These are phyloP conservation scores for Chaetomium fimeti DNA, from an alignment of 495 filamentous ascomycete species.

Conservation along the genomic window DNA sequence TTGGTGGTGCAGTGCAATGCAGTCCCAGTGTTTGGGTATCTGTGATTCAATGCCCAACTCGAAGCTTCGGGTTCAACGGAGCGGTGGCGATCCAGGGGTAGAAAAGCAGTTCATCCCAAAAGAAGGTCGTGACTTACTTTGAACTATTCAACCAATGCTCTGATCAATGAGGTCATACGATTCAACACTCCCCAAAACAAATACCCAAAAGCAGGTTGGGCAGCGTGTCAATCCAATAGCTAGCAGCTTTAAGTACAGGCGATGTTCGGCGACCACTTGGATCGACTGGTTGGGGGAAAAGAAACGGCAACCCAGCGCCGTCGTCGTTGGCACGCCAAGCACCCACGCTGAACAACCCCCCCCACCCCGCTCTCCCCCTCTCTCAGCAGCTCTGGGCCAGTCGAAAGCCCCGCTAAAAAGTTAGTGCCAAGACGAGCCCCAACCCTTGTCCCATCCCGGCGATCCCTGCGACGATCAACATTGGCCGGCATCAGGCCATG, in stretches of 20 bases:
- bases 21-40: neutral
- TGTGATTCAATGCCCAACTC: neutral
- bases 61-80: neutral
- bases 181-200: neutral
- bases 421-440: neutral
- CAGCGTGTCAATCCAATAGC: neutral
- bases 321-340: neutral
- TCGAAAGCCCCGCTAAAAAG: slow-evolving; percentile 5
- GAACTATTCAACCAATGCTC: neutral
- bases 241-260: neutral
- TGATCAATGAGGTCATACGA: slow-evolving; percentile 6
- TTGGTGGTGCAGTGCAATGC: neutral
- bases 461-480: slow-evolving; percentile 18
- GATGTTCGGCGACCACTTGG: neutral
- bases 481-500: slow-evolving; percentile 16
- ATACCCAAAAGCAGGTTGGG: slow-evolving; percentile 3
- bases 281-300: too few species aligned
- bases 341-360: neutral
- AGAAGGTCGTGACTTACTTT: neutral
- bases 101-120: slow-evolving; percentile 1
- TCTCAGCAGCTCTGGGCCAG: neutral
- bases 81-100: neutral
- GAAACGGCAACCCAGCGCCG: too few species aligned
- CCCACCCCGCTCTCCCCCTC: neutral
- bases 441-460: neutral